A percentile compares a stretch with the other conserved stretches of the same genome.
These are phyloP conservation scores for Scleroderma bovista DNA, from an alignment of 768 basidiomycete genomes.

Conservation along the genomic window DNA sequence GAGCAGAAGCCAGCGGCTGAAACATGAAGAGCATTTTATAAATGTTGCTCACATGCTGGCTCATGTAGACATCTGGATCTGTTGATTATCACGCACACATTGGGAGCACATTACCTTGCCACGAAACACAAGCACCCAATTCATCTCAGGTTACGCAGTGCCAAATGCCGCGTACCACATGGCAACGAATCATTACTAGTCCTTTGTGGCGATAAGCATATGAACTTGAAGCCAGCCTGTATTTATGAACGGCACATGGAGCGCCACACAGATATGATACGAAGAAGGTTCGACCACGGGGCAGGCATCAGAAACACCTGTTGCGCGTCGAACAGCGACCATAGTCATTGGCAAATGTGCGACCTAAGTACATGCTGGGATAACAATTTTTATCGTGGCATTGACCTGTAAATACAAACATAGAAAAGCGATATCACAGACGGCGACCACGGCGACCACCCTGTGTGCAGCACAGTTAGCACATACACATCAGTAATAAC, in stretches of 20 bases:
- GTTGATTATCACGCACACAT: too few relatives aligned
- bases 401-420: constrained; percentile 8
- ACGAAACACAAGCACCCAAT: too few relatives aligned
- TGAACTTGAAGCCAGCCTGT: too few relatives aligned
- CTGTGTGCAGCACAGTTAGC: constrained; percentile 33
- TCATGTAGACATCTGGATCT: too few relatives aligned
- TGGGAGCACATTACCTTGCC: too few relatives aligned
- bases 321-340: constrained; percentile 90
- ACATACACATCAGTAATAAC: background rate
- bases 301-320: constrained; percentile 57
- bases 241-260: background rate
- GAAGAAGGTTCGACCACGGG: constrained; percentile 62
- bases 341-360: constrained; percentile 36
- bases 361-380: constrained; percentile 30
- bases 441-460: constrained; percentile 99
- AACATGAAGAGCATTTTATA: too few relatives aligned
- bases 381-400: constrained; percentile 21
- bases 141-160: too few relatives aligned
- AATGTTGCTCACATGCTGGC: too few relatives aligned
- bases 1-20: too few relatives aligned
- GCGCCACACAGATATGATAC: background rate
- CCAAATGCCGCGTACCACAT: too few relatives aligned
- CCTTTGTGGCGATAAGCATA: too few relatives aligned
- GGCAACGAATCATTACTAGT: too few relatives aligned
- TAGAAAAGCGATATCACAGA: constrained; percentile 45